Conservation (phyloP, 1,139 yeast genomes). For the Trichomonascaceae sp. region DNA sequence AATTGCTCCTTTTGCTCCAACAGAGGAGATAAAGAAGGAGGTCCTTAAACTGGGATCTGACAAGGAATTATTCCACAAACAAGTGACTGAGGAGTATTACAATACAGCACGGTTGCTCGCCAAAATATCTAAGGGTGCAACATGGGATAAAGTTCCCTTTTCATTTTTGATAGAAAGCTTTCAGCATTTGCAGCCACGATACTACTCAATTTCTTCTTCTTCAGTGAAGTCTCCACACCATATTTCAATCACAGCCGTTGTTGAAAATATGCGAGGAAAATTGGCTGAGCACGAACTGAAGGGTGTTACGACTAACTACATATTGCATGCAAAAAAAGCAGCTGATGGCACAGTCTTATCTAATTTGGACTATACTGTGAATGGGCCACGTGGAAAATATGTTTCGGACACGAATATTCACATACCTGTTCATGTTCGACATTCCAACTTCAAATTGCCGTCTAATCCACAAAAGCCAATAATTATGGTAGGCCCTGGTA, state of each 20-base stretch:
- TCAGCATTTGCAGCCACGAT: conserved; percentile 85
- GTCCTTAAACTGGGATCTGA: conserved; percentile 56
- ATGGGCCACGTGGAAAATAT: conserved; percentile 74
- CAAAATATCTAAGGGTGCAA: conserved; percentile 50
- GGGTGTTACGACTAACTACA: conserved; percentile 89
- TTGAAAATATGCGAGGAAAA: conserved; percentile 55
- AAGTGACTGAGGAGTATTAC: conserved; percentile 53
- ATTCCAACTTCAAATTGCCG: conserved; percentile 94
- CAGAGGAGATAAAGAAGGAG: conserved; percentile 47
- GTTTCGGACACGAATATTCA: conserved; percentile 35
- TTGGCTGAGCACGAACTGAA: conserved; percentile 46
- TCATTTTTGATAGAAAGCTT: conserved; percentile 75
- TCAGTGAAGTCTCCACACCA: conserved; percentile 68
- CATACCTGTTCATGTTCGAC: conserved; percentile 88
- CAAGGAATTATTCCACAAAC: conserved; percentile 60
- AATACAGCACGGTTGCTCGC: conserved; percentile 76
- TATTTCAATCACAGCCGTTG: conserved; percentile 79
- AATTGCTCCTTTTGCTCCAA: conserved; percentile 81
- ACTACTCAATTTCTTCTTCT: conserved; percentile 93
- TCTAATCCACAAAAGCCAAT: conserved; percentile 76
- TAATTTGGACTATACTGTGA: conserved; percentile 50
- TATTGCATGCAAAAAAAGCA: conserved; percentile 63
- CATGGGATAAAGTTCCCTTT: conserved; percentile 79
- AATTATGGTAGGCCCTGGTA: conserved; percentile 95
- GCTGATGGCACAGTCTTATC: conserved; percentile 43